Base-by-base conservation (phyloP, 2,329 filamentous ascomycete species). In the Trichoderma guizhouense region DNA sequence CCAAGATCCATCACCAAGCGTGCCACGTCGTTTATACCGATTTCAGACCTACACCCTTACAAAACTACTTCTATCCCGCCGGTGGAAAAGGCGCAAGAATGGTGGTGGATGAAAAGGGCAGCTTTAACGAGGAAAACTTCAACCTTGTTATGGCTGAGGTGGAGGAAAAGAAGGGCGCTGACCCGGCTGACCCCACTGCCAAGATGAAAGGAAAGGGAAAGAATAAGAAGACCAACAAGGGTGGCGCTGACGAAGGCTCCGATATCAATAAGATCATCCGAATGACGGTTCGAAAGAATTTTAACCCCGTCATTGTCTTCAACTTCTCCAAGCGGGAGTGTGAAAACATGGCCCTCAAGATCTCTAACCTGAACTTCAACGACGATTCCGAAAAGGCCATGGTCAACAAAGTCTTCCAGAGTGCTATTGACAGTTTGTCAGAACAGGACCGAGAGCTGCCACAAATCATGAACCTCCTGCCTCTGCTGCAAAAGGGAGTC, bases 1-100 rank as follows among this genome's bases (percentile, higher is more conserved):
- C 93, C 77, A 98, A 98, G 84, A 98, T 95, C 72, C 97, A 99
- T 81, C 92, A 93, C 75, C 97, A 99, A 79, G 95, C 96, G 7
- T 99, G 96, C 76, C 97, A 99, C 86, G 97, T 99, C 74, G 96
- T 99, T 3, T 99, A 99, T 82, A 99, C 96, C 67, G 95, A 99
- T 83, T 99, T 98, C 86, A 90, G 96, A 79, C 96, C 96, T 24
- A 99, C 96, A 0, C 96, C 96, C 1, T 84, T 99, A 36, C 96
- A 99, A 79, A 96, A 98, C 82, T 99, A 99, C 84, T 97, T 98
- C 83, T 98, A 97, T 83, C 96, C 96, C 0, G 90, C 92, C 26
- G 95, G 95, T 24, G 94, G 94, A 60, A 94, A 95, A 74, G 96
- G 97, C 32, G 98, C 98, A 62, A 92, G 97, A 81, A 84, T 99